Evolutionary conservation across 768 basidiomycete species (phyloP).

Genomic region (Mrakia blollopis): DNA sequence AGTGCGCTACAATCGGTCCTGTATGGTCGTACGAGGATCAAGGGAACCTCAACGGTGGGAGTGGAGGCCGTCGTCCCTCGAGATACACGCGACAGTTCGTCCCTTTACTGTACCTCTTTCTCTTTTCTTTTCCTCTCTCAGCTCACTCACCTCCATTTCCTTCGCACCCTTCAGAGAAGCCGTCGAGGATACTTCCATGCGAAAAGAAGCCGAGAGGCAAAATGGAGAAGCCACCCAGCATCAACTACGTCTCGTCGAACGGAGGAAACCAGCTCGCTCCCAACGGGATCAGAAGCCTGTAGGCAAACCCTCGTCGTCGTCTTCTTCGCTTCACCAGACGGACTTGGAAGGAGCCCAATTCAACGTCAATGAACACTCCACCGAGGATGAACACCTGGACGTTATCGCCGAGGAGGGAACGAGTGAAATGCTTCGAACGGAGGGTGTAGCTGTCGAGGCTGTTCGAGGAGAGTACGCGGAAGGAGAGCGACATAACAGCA

Average conservation of each 20-base stretch:
- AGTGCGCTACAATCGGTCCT: slow-evolving; percentile 9
- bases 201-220: background rate
- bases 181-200: background rate
- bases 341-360: background rate
- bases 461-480: slow-evolving; percentile 13
- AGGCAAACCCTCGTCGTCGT: too few species aligned
- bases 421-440: slow-evolving; percentile 17
- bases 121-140: background rate
- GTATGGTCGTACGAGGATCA: slow-evolving; percentile 24
- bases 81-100: slow-evolving; percentile 4
- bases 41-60: background rate
- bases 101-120: background rate
- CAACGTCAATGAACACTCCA: background rate
- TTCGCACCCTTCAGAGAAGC: background rate
- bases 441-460: slow-evolving; percentile 1
- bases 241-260: background rate
- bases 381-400: slow-evolving; percentile 8
- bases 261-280: background rate
- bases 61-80: slow-evolving; percentile 8
- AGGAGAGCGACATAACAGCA: slow-evolving; percentile 11
- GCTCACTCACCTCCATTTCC: background rate
- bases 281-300: background rate
- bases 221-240: background rate
- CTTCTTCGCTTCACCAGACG: too few species aligned
- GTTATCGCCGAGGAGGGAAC: slow-evolving; percentile 13